Conservation (phyloP, 306 rosid species). For the Benincasa hispida region DNA sequence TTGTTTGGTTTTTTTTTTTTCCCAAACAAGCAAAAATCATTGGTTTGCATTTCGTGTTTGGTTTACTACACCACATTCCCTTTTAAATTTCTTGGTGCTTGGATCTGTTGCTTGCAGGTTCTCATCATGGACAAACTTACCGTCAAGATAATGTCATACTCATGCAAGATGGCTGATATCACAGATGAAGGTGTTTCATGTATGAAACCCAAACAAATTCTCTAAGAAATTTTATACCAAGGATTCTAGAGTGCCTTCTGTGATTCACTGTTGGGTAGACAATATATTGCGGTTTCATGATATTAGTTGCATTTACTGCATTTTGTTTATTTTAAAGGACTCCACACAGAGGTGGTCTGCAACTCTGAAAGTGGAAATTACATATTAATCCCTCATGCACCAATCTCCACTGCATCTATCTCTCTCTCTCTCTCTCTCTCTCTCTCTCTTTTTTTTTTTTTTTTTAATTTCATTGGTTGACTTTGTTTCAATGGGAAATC, state of each 20-base stretch:
- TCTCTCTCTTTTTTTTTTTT: too few species aligned
- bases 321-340: too few species aligned
- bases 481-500: background rate
- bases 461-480: background rate
- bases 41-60: background rate
- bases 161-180: slow-evolving; percentile 98
- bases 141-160: slow-evolving; percentile 85
- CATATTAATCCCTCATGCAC: background rate
- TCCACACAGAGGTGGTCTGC: background rate
- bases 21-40: background rate
- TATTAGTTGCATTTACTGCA: background rate
- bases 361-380: background rate
- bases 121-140: slow-evolving; percentile 94
- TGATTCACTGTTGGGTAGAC: background rate
- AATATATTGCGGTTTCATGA: background rate
- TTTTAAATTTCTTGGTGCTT: slow-evolving; percentile 12
- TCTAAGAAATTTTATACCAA: background rate
- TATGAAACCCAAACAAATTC: slow-evolving; percentile 27
- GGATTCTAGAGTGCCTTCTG: slow-evolving; percentile 9
- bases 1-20: too few species aligned
- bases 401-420: background rate
- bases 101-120: slow-evolving; percentile 46
- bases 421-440: too few species aligned
- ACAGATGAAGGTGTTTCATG: slow-evolving; percentile 95
- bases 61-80: background rate